A percentile compares a stretch with the other conserved stretches of the same genome.
Evolutionary conservation across 768 basidiomycete genomes (phyloP).

Genomic region (Podaxis sp.): DNA sequence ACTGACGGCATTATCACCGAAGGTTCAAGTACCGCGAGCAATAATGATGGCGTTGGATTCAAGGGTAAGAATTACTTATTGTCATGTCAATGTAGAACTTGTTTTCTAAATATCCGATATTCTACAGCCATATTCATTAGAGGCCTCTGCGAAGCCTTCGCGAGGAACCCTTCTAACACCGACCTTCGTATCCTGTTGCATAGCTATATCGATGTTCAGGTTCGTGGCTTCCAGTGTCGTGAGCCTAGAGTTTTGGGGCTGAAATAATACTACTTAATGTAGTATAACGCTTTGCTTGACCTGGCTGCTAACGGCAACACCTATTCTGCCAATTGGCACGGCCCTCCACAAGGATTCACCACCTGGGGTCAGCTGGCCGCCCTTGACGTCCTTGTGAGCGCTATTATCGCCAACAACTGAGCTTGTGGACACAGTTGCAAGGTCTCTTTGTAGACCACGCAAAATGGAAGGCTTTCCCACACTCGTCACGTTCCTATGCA

Average conservation of each 20-base stretch:
- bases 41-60: slow-evolving; percentile 52
- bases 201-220: slow-evolving; percentile 55
- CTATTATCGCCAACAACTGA: slow-evolving; percentile 35
- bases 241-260: not conserved
- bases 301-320: slow-evolving; percentile 41
- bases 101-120: not conserved
- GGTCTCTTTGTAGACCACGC: not conserved
- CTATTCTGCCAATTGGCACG: slow-evolving; percentile 49
- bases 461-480: not conserved
- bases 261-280: slow-evolving; percentile 2
- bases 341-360: slow-evolving; percentile 44
- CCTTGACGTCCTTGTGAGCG: slow-evolving; percentile 41
- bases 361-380: slow-evolving; percentile 52
- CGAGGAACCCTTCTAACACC: slow-evolving; percentile 34
- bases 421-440: not conserved
- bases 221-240: slow-evolving; percentile 19
- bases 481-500: not conserved
- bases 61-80: slow-evolving; percentile 35
- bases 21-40: slow-evolving; percentile 36
- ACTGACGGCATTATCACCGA: slow-evolving; percentile 53
- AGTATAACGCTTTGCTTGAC: slow-evolving; percentile 53
- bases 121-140: slow-evolving; percentile 41
- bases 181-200: slow-evolving; percentile 41
- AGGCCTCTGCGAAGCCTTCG: slow-evolving; percentile 46
- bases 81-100: not conserved